Evolutionary conservation across 805 yeast species (phyloP), one percentile per base, ranked within the genome.

Genomic region (Peterozyma xylosa): DNA sequence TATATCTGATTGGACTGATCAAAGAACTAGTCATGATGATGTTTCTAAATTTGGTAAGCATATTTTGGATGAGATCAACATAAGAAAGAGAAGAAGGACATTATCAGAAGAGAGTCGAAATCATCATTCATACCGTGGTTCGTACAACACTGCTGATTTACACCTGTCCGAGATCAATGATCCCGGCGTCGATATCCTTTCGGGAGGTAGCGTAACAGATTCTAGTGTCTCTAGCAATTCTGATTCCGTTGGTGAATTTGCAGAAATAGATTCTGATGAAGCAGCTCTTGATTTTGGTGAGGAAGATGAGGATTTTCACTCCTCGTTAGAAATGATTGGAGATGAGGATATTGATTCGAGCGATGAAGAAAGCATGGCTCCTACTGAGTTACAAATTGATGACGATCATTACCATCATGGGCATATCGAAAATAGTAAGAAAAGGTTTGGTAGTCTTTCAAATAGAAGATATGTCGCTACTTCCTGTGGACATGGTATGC

Each of bases 401-500:
- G 43, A 37, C 17, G 37, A 39, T 33, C 34, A 39, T 32, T 30
- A n/a, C 9, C 37, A 15, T 37, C 47, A 15, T 32, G 18, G 15
- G 43, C 42, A 11, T 16, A 30, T 3, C 39, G 33, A 10, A 39
- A 43, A 41, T 27, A 18, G 34, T 21, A 33, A 32, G 7, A 35
- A 14, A 3, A 14, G 35, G 18, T 41, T 35, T 18, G 47, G 43
- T 3, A 18, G 33, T 11, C 30, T 27, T 18, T 48, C 55, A 1
- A 46, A 49, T 30, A 46, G 53, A n/a, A 61, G 58, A 43, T 46
- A 55, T 30, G 62, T 71, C 10, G 59, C 70, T 4, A 58, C 67
- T 3, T 66, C 73, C 11, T 76, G 82, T 62, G 71, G 75, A 2
- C 82, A 76, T 54, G 74, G 73, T 3, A 67, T 75, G 64, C 82